These are phyloP conservation scores for Aspergillus fischeri DNA, from an alignment of 2,329 filamentous ascomycete genomes.

Conservation along the genomic window DNA sequence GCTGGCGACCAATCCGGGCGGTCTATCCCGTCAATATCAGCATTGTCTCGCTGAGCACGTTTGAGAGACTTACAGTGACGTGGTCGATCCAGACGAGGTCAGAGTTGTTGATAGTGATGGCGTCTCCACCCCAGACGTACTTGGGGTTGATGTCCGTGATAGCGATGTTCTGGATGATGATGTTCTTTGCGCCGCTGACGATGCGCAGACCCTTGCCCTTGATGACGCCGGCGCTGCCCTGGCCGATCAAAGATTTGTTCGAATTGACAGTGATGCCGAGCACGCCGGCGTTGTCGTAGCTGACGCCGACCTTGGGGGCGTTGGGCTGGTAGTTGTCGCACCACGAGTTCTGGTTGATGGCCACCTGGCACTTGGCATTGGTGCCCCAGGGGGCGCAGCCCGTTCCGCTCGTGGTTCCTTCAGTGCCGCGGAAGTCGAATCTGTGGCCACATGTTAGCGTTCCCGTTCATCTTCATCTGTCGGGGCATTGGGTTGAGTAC, in stretches of 20 bases:
- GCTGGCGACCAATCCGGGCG: conserved; percentile 56
- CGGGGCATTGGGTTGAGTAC: not conserved
- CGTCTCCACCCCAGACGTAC: conserved; percentile 58
- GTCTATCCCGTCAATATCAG: conserved; percentile 31
- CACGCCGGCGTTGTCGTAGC: conserved; percentile 48
- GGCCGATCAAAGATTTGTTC: conserved; percentile 56
- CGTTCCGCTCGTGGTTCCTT: conserved; percentile 41
- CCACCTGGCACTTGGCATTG: conserved; percentile 49
- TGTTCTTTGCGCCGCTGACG: conserved; percentile 44
- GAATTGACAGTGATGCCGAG: conserved; percentile 49
- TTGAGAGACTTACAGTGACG: conserved; percentile 29
- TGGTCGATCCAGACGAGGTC: conserved; percentile 48
- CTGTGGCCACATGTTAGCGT: not conserved
- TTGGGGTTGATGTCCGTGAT: conserved; percentile 54
- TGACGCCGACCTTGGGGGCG: conserved; percentile 42
- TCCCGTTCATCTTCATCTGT: not conserved
- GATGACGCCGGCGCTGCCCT: conserved; percentile 51
- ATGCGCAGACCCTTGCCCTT: conserved; percentile 54
- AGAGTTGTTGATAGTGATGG: conserved; percentile 48
- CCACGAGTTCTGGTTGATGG: conserved; percentile 57
- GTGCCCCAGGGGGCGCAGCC: conserved; percentile 58
- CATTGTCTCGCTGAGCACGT: too few relatives aligned
- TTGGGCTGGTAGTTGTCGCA: conserved; percentile 56
- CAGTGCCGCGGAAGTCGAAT: not conserved
- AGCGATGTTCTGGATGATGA: conserved; percentile 58